Conservation (phyloP, 2,329 filamentous ascomycete species). For the Neonectria magnoliae region DNA sequence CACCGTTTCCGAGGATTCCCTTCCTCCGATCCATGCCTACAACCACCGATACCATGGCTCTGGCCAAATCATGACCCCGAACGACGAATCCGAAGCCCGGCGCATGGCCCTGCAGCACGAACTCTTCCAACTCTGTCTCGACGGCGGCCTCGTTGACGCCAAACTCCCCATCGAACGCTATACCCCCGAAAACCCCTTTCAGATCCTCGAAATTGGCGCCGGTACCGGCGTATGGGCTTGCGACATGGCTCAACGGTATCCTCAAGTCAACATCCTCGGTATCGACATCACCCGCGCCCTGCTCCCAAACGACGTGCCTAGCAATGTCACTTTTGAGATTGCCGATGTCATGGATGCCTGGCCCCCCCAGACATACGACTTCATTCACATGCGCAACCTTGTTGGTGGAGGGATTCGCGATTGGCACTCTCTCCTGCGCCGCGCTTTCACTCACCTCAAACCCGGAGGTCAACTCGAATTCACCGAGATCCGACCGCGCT, state of each 20-base stretch:
- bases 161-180: constrained; percentile 44
- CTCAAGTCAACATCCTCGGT: constrained; percentile 52
- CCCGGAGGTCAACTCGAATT: constrained; percentile 58
- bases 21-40: constrained; percentile 48
- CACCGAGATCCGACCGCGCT: constrained; percentile 52
- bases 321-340: constrained; percentile 68
- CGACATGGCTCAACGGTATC: constrained; percentile 54
- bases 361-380: constrained; percentile 50
- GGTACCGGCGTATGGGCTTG: constrained; percentile 56
- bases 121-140: constrained; percentile 49
- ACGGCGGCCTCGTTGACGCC: constrained; percentile 45
- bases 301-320: constrained; percentile 58
- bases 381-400: constrained; percentile 56
- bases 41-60: constrained; percentile 51
- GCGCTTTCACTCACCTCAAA: constrained; percentile 53
- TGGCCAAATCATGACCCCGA: constrained; percentile 47
- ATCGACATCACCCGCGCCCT: constrained; percentile 55
- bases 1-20: constrained; percentile 47
- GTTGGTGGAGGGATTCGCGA: constrained; percentile 57
- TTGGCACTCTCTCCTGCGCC: constrained; percentile 49
- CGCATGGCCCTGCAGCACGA: constrained; percentile 48
- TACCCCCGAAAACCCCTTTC: constrained; percentile 31
- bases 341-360: constrained; percentile 65
- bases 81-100: constrained; percentile 47
- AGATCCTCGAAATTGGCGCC: constrained; percentile 55